These are phyloP conservation scores for Senna tora DNA, from an alignment of 306 rosid species.

Conservation along the genomic window DNA sequence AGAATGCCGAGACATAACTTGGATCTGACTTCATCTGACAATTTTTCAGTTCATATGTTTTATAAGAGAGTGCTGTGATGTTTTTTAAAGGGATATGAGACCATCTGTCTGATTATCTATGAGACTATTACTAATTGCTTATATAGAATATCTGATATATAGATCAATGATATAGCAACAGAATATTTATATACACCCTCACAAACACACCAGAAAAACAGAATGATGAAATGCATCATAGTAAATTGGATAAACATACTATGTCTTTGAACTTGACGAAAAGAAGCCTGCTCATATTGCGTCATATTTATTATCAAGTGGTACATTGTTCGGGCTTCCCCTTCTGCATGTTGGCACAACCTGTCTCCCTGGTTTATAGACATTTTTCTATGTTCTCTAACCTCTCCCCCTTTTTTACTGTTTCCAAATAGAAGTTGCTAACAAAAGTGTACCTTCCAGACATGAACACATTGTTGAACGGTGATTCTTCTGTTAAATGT, in stretches of 20 bases:
- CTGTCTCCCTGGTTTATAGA: neutral
- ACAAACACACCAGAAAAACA: neutral
- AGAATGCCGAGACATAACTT: constrained; percentile 18
- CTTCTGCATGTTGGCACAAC: neutral
- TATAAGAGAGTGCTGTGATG: neutral
- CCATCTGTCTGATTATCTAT: neutral
- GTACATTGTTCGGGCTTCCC: neutral
- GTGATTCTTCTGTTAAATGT: constrained; percentile 28
- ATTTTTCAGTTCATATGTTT: constrained; percentile 4
- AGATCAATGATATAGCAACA: neutral
- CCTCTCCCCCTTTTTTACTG: neutral
- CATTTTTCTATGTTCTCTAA: neutral
- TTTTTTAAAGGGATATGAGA: neutral
- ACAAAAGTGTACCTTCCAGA: neutral
- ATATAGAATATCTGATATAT: neutral
- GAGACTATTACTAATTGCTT: neutral
- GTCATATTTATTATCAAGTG: neutral
- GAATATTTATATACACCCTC: too few species aligned
- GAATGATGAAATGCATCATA: neutral
- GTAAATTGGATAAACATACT: neutral
- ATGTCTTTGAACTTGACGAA: neutral
- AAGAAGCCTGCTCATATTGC: neutral
- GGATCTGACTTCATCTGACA: constrained; percentile 26
- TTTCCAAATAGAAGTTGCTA: neutral
- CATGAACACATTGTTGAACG: neutral